Base-by-base conservation (phyloP, 2,329 filamentous ascomycete species). In the Achaetomium macrosporum region DNA sequence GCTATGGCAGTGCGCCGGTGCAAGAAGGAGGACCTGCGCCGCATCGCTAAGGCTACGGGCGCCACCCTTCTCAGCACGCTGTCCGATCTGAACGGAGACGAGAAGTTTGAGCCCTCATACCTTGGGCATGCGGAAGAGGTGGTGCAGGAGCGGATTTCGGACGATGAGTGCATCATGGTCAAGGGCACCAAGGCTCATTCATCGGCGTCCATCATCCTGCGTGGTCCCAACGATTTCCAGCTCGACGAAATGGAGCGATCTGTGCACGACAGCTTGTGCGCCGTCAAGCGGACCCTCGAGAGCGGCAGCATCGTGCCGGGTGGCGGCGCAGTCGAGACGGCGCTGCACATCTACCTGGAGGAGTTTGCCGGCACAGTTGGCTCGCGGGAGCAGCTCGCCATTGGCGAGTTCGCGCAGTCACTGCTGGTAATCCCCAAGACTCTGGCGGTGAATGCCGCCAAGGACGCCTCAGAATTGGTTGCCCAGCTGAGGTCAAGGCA, bases 171-270 rank as follows among this genome's bases (percentile, higher is more conserved):
- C 72, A 99, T 99, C 61, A 75, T 99, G 59, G 81, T 99, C 69
- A 96, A 93, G 78, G 92, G 92, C 51, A 96, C 93, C 65, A 97
- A 96, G 76, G 82, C 87, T 29, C 90, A 93, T 73, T 93, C 87
- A 3, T 95, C 91, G 7, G 91, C 93, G 30, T 99, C 93, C 16
- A 90, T 96, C 71, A 95, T 99, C 63, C 87, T 99, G 50, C 88
- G 93, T 54, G 93, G 93, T 42, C 81, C 93, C 63, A 97, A 99
- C 73, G 93, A 99, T 71, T 97, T 88, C 75, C 89, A 90, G 56
- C 83, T 99, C 30, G 93, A 99, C 66, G 93, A 99, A 79, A 99
- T 97, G 92, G 93, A 99, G 79, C 88, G 93, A 60, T 97, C 93
- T 1, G 84, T 99, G 16, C 93, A 99, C 75, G 93, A 99, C 73